Conservation (phyloP, 2,329 filamentous ascomycete genomes). For the Arachnomyces sp. region DNA sequence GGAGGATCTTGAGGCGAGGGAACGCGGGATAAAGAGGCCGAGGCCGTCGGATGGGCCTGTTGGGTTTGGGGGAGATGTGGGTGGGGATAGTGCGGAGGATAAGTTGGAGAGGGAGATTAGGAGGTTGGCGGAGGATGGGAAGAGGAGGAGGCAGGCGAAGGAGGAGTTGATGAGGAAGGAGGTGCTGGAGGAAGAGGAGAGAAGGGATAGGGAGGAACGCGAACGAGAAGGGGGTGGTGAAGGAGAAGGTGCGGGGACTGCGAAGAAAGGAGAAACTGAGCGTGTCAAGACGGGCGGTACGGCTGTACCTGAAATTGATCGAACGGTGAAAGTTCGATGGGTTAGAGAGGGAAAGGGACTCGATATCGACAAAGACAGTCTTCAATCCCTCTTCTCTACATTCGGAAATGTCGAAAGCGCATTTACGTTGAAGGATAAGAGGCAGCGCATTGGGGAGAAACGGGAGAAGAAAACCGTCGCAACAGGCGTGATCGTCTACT, state of each 20-base stretch:
- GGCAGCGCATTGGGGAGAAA: constrained; percentile 40
- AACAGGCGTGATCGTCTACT: constrained; percentile 49
- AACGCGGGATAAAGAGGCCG: constrained; percentile 55
- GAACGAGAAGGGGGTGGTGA: constrained; percentile 29
- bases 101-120: constrained; percentile 42
- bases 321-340: constrained; percentile 52
- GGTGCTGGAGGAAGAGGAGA: constrained; percentile 33
- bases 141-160: constrained; percentile 43
- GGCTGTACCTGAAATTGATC: constrained; percentile 46
- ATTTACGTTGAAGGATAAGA: constrained; percentile 50
- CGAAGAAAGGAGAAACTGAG: constrained; percentile 25
- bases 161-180: constrained; percentile 39
- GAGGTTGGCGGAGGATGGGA: constrained; percentile 45
- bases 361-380: constrained; percentile 39
- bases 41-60: constrained; percentile 30
- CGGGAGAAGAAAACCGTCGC: constrained; percentile 45
- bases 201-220: constrained; percentile 27
- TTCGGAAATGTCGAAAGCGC: constrained; percentile 52
- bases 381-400: constrained; percentile 41
- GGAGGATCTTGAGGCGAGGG: constrained; percentile 75
- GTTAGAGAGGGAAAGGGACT: constrained; percentile 38
- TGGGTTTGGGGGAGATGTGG: constrained; percentile 22
- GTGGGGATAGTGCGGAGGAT: constrained; percentile 38
- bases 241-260: constrained; percentile 36
- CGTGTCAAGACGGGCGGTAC: constrained; percentile 30